These are phyloP conservation scores for Debaryomyces coudertii DNA, from an alignment of 1,139 yeast genomes.

Conservation along the genomic window DNA sequence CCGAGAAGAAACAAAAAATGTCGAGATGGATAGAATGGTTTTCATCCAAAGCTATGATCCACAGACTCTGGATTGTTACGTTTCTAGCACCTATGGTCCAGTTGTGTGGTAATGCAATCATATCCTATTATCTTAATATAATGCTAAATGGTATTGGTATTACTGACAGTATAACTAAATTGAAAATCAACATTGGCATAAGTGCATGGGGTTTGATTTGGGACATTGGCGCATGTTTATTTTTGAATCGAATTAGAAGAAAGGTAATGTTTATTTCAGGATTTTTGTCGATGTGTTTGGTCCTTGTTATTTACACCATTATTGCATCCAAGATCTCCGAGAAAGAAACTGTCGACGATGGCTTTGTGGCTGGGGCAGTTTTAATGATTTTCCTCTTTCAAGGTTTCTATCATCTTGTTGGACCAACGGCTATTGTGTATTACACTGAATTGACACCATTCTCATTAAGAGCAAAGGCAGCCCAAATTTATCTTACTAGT, in stretches of 20 bases:
- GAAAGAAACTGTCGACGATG: conserved; percentile 1
- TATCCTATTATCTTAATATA: conserved; percentile 20
- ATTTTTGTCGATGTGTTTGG: conserved; percentile 25
- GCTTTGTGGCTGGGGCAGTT: conserved; percentile 53
- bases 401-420: conserved; percentile 34
- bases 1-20: conserved; percentile 23
- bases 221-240: conserved; percentile 22
- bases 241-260: conserved; percentile 11
- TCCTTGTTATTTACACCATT: conserved; percentile 36
- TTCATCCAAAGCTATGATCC: conserved; percentile 21
- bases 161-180: conserved; percentile 11
- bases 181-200: conserved; percentile 15
- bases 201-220: conserved; percentile 19
- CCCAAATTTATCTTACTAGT: conserved; percentile 15
- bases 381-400: conserved; percentile 10
- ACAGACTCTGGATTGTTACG: conserved; percentile 13
- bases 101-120: conserved; percentile 17
- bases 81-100: conserved; percentile 16
- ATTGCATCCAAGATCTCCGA: conserved; percentile 30
- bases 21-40: conserved; percentile 32
- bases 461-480: conserved; percentile 19
- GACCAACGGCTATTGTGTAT: conserved; percentile 30
- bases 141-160: conserved; percentile 20
- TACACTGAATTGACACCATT: conserved; percentile 35
- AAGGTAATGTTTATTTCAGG: conserved; percentile 14